Conservation (phyloP, 192 early-diverging fungal genomes). For the Coemansia sp. region DNA sequence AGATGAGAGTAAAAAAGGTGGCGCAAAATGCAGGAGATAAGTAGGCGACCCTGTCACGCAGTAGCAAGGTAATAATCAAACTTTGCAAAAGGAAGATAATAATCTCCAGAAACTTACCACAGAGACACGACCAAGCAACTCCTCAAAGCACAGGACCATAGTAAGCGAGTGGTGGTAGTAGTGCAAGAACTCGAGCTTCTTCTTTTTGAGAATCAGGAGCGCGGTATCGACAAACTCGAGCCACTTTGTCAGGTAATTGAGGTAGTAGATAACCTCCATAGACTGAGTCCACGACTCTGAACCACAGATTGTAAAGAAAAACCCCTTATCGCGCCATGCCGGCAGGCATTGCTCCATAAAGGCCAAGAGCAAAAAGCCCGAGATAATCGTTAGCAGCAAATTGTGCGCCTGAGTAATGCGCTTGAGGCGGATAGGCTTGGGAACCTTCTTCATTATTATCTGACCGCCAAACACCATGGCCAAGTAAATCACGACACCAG, state of each 20-base stretch:
- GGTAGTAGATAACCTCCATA: slow-evolving; percentile 84
- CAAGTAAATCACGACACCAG: slow-evolving; percentile 67
- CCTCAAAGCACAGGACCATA: slow-evolving; percentile 84
- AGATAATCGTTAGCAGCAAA: slow-evolving; percentile 74
- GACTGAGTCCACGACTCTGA: slow-evolving; percentile 76
- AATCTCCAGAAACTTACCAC: slow-evolving; percentile 64
- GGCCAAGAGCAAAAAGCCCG: slow-evolving; percentile 71
- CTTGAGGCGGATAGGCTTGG: slow-evolving; percentile 61
- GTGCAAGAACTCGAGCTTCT: slow-evolving; percentile 90
- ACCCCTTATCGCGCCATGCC: slow-evolving; percentile 67
- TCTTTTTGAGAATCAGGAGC: slow-evolving; percentile 85
- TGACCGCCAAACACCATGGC: slow-evolving; percentile 83
- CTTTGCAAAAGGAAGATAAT: background rate
- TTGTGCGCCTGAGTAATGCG: slow-evolving; percentile 83
- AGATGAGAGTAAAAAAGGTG: background rate
- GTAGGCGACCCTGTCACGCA: slow-evolving; percentile 2
- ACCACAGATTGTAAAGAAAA: slow-evolving; percentile 76
- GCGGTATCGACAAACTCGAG: slow-evolving; percentile 91
- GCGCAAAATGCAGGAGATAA: slow-evolving; percentile 18
- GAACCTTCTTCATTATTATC: slow-evolving; percentile 65
- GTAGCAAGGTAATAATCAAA: slow-evolving; percentile 4
- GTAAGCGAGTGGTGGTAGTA: slow-evolving; percentile 95
- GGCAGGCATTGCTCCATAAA: slow-evolving; percentile 83
- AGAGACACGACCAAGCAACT: slow-evolving; percentile 76
- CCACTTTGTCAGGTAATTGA: slow-evolving; percentile 94